phyloP scores from a whole-genome alignment of 2,329 filamentous ascomycete genomes.

The Fusarium neocosmosporiellum region DNA sequence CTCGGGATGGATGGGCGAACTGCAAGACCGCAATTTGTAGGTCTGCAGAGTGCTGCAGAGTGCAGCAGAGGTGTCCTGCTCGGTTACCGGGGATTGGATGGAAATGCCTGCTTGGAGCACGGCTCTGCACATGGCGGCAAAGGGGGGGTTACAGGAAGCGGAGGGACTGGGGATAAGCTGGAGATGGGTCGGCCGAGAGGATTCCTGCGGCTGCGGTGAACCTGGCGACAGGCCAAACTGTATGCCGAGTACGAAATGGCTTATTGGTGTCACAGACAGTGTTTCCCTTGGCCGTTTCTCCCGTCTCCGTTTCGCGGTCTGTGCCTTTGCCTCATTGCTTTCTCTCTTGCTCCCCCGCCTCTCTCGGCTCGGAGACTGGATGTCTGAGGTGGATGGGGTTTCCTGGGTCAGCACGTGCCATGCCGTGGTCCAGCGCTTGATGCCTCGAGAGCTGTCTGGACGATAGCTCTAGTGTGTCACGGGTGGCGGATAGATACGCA shows the following conservation, averaged over 20 bases:
- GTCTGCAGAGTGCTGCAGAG: not conserved
- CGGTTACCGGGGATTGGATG: constrained; percentile 35
- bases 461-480: constrained; percentile 13
- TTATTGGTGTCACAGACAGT: constrained; percentile 1
- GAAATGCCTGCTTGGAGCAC: constrained; percentile 28
- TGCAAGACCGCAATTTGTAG: not conserved
- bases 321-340: not conserved
- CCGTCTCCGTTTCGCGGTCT: not conserved
- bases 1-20: not conserved
- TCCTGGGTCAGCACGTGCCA: constrained; percentile 38
- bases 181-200: constrained; percentile 36
- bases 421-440: constrained; percentile 20
- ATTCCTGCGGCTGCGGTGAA: constrained; percentile 29
- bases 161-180: constrained; percentile 29
- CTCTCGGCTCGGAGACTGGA: constrained; percentile 23
- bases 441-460: not conserved
- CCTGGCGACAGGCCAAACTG: constrained; percentile 15
- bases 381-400: constrained; percentile 30
- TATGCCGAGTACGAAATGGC: constrained; percentile 10
- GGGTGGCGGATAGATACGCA: constrained; percentile 4
- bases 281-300: constrained; percentile 18
- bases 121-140: constrained; percentile 19
- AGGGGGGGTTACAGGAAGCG: constrained; percentile 15
- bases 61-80: not conserved
- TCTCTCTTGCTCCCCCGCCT: constrained; percentile 6